Conservation (phyloP, 306 rosid genomes). For the Prosopis cineraria region DNA sequence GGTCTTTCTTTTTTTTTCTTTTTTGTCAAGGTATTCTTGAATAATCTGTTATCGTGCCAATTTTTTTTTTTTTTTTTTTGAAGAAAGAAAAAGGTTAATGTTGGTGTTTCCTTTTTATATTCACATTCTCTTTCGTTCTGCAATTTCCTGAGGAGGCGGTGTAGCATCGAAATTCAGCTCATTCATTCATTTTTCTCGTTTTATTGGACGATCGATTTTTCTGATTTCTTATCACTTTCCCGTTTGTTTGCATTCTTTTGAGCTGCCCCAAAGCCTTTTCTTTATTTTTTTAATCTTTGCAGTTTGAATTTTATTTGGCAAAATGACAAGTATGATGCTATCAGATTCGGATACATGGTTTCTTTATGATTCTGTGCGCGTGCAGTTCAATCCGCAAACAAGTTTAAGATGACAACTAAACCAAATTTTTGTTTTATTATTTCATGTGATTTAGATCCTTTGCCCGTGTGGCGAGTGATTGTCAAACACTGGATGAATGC, state of each 20-base stretch:
- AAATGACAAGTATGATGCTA: background rate
- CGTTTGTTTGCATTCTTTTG: background rate
- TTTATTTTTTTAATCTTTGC: background rate
- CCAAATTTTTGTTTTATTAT: constrained; percentile 33
- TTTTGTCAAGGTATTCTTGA: constrained; percentile 30
- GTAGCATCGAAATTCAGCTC: constrained; percentile 33
- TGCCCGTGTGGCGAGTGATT: background rate
- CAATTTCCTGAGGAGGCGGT: background rate
- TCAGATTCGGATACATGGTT: constrained; percentile 27
- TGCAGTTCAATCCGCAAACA: constrained; percentile 32
- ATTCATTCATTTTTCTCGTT: constrained; percentile 7
- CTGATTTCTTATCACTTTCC: background rate
- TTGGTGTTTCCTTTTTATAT: constrained; percentile 6
- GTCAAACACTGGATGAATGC: constrained; percentile 1
- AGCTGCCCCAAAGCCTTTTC: constrained; percentile 38
- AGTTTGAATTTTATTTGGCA: background rate
- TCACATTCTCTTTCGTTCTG: constrained; percentile 13
- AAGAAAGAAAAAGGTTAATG: background rate
- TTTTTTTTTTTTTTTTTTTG: background rate
- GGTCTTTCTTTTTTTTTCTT: constrained; percentile 12
- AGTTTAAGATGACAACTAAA: constrained; percentile 26
- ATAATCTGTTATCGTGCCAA: background rate
- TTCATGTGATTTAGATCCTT: constrained; percentile 28
- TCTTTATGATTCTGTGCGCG: constrained; percentile 8
- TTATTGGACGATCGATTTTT: constrained; percentile 26